These are phyloP conservation scores for Phytophthora boehmeriae DNA, from an alignment of 352 stramenopile genomes.

Conservation along the genomic window DNA sequence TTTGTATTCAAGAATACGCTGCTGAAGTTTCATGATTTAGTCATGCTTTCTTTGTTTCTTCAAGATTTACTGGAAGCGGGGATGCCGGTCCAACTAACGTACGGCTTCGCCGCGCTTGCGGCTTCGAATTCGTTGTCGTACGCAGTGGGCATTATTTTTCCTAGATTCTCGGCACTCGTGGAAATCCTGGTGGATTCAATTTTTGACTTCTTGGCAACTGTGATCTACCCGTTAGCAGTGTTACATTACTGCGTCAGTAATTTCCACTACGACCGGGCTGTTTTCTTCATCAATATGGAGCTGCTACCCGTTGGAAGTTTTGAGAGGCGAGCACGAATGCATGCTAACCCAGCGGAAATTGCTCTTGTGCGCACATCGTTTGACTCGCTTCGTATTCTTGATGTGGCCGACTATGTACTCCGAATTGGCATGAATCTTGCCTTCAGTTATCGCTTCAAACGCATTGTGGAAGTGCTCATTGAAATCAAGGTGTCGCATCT, in stretches of 20 bases:
- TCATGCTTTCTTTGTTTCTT: constrained; percentile 34
- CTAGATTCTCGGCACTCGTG: constrained; percentile 27
- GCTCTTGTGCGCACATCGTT: constrained; percentile 35
- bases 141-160: constrained; percentile 23
- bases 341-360: constrained; percentile 34
- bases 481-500: constrained; percentile 18
- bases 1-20: constrained; percentile 32
- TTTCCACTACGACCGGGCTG: constrained; percentile 36
- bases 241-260: constrained; percentile 27
- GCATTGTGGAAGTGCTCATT: constrained; percentile 35
- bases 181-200: constrained; percentile 46
- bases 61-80: constrained; percentile 32
- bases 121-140: constrained; percentile 32
- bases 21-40: constrained; percentile 40
- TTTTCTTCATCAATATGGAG: constrained; percentile 31
- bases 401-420: constrained; percentile 30
- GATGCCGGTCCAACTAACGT: constrained; percentile 25
- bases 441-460: constrained; percentile 49
- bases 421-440: constrained; percentile 41
- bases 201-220: constrained; percentile 40
- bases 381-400: constrained; percentile 42
- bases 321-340: constrained; percentile 36
- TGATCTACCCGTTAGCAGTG: constrained; percentile 34
- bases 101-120: constrained; percentile 27
- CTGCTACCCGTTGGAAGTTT: constrained; percentile 35